Evolutionary conservation across 495 filamentous ascomycete species (phyloP).

Genomic region (Amphirosellinia nigrospora): DNA sequence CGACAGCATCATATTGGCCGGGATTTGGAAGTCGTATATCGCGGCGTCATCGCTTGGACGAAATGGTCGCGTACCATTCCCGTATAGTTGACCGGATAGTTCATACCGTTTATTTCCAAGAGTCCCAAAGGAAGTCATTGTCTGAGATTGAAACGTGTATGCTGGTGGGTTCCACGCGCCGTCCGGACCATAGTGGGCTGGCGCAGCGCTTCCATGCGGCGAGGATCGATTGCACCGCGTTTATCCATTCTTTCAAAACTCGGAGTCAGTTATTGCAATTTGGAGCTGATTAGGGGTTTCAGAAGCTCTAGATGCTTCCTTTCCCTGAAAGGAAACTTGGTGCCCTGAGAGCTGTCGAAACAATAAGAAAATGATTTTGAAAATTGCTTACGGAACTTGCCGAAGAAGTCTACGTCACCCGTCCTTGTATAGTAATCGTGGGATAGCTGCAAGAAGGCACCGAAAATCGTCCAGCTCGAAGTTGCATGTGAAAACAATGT

Average conservation of each 20-base stretch:
- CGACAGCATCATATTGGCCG: constrained; percentile 71
- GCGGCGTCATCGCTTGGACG: constrained; percentile 67
- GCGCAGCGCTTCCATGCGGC: constrained; percentile 63
- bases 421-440: constrained; percentile 63
- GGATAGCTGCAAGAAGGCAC: constrained; percentile 66
- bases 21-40: constrained; percentile 64
- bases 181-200: constrained; percentile 62
- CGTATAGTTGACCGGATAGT: constrained; percentile 64
- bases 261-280: no score
- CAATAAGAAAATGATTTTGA: no score
- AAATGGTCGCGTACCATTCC: constrained; percentile 68
- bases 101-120: constrained; percentile 66
- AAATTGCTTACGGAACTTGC: no score
- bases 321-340: no score
- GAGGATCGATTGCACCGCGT: constrained; percentile 61
- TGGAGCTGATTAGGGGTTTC: no score
- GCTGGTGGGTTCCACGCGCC: constrained; percentile 59
- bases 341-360: no score
- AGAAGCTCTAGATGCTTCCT: no score
- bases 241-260: no score
- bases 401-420: constrained; percentile 62
- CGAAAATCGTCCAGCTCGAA: constrained; percentile 70
- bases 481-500: constrained; percentile 67
- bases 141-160: constrained; percentile 65
- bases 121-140: constrained; percentile 63